These are phyloP conservation scores for Yarrowia osloensis DNA, from an alignment of 805 yeast genomes.

Conservation along the genomic window DNA sequence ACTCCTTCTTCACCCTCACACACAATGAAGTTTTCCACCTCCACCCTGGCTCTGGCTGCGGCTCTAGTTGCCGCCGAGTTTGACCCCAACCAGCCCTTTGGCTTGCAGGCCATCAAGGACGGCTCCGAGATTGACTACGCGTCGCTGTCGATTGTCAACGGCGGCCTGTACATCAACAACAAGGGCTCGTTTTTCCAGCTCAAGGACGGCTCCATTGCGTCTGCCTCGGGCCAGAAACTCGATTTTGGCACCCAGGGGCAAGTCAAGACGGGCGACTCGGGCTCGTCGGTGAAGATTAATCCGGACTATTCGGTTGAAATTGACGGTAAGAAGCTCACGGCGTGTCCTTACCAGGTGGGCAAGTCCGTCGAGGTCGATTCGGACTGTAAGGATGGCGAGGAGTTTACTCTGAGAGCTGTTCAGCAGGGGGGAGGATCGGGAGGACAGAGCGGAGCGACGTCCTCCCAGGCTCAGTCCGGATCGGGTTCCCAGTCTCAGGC, in stretches of 20 bases:
- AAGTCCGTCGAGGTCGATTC: neutral
- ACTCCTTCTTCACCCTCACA: neutral
- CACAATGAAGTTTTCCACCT: conserved; percentile 1
- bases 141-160: neutral
- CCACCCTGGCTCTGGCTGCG: neutral
- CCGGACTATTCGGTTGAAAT: neutral
- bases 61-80: conserved; percentile 9
- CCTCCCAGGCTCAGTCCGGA: neutral
- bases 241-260: neutral
- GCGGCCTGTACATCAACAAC: neutral
- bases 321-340: neutral
- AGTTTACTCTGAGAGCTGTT: neutral
- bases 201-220: neutral
- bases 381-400: neutral
- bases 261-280: neutral
- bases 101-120: neutral
- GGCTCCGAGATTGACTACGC: conserved; percentile 10
- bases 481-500: neutral
- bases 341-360: conserved; percentile 9
- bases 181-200: conserved; percentile 20
- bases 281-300: neutral
- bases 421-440: neutral
- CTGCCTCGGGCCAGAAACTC: conserved; percentile 4
- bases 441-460: too few relatives aligned
- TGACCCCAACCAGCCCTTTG: conserved; percentile 20